Evolutionary conservation across 352 stramenopile species (phyloP).

Genomic region (Globisporangium ultimum): DNA sequence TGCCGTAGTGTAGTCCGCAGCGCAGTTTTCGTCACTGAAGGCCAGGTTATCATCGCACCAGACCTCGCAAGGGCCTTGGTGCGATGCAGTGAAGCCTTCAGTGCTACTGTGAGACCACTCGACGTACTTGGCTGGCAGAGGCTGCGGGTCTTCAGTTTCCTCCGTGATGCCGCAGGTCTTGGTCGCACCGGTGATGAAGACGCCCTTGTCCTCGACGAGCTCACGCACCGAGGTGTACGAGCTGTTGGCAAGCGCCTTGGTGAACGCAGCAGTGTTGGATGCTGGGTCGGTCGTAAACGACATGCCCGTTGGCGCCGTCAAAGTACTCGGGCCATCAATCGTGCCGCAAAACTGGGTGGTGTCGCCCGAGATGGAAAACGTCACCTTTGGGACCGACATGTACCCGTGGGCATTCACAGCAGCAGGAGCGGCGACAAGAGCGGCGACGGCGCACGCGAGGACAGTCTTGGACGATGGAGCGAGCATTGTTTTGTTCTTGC

Average conservation of each 20-base stretch:
- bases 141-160: slow-evolving; percentile 23
- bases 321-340: slow-evolving; percentile 2
- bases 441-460: neutral
- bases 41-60: slow-evolving; percentile 47
- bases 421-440: neutral
- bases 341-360: slow-evolving; percentile 7
- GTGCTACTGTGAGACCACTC: slow-evolving; percentile 15
- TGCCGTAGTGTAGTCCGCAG: slow-evolving; percentile 27
- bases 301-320: slow-evolving; percentile 6
- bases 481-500: slow-evolving; percentile 5
- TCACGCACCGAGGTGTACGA: slow-evolving; percentile 19
- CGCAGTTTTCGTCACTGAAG: slow-evolving; percentile 50
- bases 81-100: slow-evolving; percentile 25
- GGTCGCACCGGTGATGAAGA: slow-evolving; percentile 8
- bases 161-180: slow-evolving; percentile 8
- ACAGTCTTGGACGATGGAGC: slow-evolving; percentile 10
- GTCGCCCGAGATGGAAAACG: slow-evolving; percentile 16
- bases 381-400: slow-evolving; percentile 22
- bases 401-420: slow-evolving; percentile 22
- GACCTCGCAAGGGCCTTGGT: slow-evolving; percentile 46
- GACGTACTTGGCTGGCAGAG: slow-evolving; percentile 29
- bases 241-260: slow-evolving; percentile 18
- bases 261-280: slow-evolving; percentile 20
- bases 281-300: slow-evolving; percentile 10
- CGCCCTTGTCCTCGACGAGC: slow-evolving; percentile 14